Evolutionary conservation across 768 basidiomycete genomes (phyloP), one percentile per base, ranked within the genome.

Genomic region (Leucocoprinus birnbaumii): DNA sequence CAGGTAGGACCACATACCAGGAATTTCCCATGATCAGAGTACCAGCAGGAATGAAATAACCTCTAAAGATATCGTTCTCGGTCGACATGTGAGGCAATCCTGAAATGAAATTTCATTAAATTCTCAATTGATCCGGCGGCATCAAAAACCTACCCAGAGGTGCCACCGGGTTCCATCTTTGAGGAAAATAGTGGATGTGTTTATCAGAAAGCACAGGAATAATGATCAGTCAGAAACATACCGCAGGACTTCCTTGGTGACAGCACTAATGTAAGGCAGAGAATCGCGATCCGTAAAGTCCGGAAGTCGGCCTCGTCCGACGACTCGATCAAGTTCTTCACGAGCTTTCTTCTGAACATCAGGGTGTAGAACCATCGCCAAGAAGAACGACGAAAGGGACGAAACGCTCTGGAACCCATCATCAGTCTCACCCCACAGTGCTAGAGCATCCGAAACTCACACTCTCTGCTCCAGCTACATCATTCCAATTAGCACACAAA

Each of bases 41-140:
- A 21, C 80, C 78, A 43, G 74, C 72, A 3, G 80, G 74, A 44
- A 80, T 78, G 22, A 69, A 59, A 48, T 70, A 73, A 6, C 76
- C 73, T 7, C 71, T 65, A 57, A 78, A 79, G 37, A 74, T 66
- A 51, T 76, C 79, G 27, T 77, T 68, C 11, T 71, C 61, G 2
- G 73, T 72, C 7, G 64, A 68, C 61, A 71, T 71, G 46, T 78
- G 76, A 5, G 71, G 71, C 40, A 72, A 60, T 31, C 70, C 70
- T 69, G 25, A 25, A 16, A 34, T 42, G 4, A 50, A 25, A 42
- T n/a, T 59, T 37, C 46, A 37, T 18, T 21, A 13, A 3, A 45
- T 37, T 37, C 34, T 35, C 26, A 9, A 22, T 11, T 38, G n/a
- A 19, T 44, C 26, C 45, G 7, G 11, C 31, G 43, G 18, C 44